phyloP scores from a whole-genome alignment of 2,329 filamentous ascomycete species.

The Alternaria tenuissima region DNA sequence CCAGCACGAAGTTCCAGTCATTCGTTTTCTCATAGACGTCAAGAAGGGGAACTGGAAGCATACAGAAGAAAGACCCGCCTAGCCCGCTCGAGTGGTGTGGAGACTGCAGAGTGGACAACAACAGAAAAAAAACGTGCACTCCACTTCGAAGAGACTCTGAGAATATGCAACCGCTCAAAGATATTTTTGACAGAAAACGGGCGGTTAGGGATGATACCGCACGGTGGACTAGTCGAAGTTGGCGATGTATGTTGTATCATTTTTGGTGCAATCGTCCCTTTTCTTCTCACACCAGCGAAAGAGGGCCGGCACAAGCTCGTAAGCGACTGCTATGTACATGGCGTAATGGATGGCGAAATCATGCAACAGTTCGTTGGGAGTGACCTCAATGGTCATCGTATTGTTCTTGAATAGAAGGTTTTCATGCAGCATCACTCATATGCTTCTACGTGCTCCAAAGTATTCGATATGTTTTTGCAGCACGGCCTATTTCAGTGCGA shows the following conservation, averaged over 20 bases:
- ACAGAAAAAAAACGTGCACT: too few relatives aligned
- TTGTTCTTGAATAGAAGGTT: too few relatives aligned
- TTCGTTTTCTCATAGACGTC: rapidly evolving
- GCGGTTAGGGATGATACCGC: not conserved
- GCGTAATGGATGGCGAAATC: not conserved
- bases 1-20: rapidly evolving
- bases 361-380: rapidly evolving
- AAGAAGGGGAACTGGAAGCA: too few relatives aligned
- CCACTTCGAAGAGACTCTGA: rapidly evolving
- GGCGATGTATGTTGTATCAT: not conserved
- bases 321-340: not conserved
- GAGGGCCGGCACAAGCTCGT: not conserved
- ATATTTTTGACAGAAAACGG: not conserved
- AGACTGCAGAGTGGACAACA: rapidly evolving
- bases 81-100: too few relatives aligned
- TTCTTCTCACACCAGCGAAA: not conserved
- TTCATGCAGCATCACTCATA: too few relatives aligned
- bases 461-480: too few relatives aligned
- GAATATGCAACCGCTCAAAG: rapidly evolving
- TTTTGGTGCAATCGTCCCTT: not conserved
- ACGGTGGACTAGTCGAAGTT: not conserved
- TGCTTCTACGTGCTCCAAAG: too few relatives aligned
- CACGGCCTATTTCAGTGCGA: too few relatives aligned
- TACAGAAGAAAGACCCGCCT: too few relatives aligned
- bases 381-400: not conserved